phyloP scores from a whole-genome alignment of 768 basidiomycete genomes.

The Mycena latifolia region DNA sequence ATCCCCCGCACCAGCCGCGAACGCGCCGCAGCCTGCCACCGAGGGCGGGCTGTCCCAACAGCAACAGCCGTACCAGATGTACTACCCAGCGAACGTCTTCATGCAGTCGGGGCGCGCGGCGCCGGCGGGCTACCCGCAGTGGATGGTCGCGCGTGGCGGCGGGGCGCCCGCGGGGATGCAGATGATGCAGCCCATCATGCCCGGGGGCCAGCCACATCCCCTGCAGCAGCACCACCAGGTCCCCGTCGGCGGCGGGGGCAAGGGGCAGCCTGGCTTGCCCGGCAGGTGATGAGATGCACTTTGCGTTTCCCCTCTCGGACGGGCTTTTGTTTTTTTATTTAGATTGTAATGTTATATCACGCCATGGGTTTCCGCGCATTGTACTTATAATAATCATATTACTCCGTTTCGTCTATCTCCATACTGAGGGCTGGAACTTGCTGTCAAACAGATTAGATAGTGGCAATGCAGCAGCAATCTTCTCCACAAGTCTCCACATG shows the following conservation, averaged over 20 bases:
- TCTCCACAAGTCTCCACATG: too few species aligned
- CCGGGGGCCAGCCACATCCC: constrained; percentile 41
- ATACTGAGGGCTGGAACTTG: too few species aligned
- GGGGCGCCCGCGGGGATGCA: constrained; percentile 9
- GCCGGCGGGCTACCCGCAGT: constrained; percentile 24
- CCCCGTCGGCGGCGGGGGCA: constrained; percentile 46
- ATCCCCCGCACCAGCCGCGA: constrained; percentile 20
- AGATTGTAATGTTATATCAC: constrained; percentile 31
- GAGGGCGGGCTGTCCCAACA: constrained; percentile 31
- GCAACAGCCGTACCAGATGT: constrained; percentile 37
- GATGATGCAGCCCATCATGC: constrained; percentile 30
- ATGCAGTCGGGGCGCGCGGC: constrained; percentile 20
- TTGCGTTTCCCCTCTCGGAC: background rate
- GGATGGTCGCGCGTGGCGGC: constrained; percentile 15
- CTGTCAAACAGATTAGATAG: constrained; percentile 31
- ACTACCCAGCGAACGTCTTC: constrained; percentile 28
- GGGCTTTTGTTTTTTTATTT: constrained; percentile 6
- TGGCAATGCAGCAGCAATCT: constrained; percentile 4
- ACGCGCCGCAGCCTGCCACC: constrained; percentile 14
- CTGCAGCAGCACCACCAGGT: constrained; percentile 46
- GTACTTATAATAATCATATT: constrained; percentile 36
- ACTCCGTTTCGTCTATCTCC: background rate
- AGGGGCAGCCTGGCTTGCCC: constrained; percentile 46
- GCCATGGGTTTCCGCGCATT: constrained; percentile 25
- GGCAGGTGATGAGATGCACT: constrained; percentile 44